phyloP scores from a whole-genome alignment of 1,284 basidiomycete species.

The Moesziomyces sp. region DNA sequence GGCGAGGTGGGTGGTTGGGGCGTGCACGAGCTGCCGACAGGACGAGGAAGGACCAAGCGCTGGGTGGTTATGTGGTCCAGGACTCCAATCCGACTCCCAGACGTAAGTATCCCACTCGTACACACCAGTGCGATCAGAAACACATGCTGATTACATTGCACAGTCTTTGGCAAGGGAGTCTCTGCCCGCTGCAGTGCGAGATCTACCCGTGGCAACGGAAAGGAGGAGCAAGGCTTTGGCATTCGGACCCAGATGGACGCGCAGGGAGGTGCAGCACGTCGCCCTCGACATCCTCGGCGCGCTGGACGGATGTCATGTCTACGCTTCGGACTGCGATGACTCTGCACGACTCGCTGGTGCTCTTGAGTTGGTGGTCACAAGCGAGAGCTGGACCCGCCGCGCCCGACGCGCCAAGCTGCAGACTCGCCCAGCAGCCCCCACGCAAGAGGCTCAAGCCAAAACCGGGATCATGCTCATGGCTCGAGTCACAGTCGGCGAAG shows the following conservation, averaged over 20 bases:
- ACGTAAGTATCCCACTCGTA: slow-evolving; percentile 6
- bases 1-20: slow-evolving; percentile 78
- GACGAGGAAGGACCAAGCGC: slow-evolving; percentile 81
- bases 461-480: slow-evolving; percentile 11
- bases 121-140: no score
- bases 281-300: slow-evolving; percentile 2
- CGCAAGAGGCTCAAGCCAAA: no score
- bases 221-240: slow-evolving; percentile 2
- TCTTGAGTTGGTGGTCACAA: slow-evolving; percentile 12
- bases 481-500: slow-evolving; percentile 8
- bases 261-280: slow-evolving; percentile 12
- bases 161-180: slow-evolving; percentile 5
- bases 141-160: neutral
- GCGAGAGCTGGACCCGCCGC: slow-evolving; percentile 29
- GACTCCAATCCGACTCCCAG: slow-evolving; percentile 13
- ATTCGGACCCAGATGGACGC: slow-evolving; percentile 18
- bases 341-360: neutral
- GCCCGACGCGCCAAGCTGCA: slow-evolving; percentile 26
- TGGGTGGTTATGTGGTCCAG: slow-evolving; percentile 84
- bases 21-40: slow-evolving; percentile 78
- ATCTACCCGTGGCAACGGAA: slow-evolving; percentile 6
- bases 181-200: slow-evolving; percentile 4
- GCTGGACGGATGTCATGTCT: slow-evolving; percentile 20
- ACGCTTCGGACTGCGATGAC: neutral
- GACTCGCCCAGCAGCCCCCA: neutral